These are phyloP conservation scores for Sphaerobolus stellatus DNA, from an alignment of 1,284 basidiomycete species.

Conservation along the genomic window DNA sequence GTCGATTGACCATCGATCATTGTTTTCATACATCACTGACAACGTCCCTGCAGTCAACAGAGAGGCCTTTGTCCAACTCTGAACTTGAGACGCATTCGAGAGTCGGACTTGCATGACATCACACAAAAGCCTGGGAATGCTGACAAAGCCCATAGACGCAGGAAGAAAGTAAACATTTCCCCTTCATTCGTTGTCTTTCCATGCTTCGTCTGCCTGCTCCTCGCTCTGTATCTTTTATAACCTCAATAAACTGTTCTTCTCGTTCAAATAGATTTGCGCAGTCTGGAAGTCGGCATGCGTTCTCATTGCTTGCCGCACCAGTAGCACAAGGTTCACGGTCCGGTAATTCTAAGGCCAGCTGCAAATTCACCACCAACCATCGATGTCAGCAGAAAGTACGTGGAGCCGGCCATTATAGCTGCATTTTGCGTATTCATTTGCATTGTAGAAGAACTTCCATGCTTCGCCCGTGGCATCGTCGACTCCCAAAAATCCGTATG, in stretches of 20 bases:
- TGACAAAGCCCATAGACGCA: no score
- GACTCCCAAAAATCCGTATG: slow-evolving; percentile 84
- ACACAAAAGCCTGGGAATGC: no score
- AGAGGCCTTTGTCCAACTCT: no score
- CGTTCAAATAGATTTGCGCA: not conserved
- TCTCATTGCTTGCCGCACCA: not conserved
- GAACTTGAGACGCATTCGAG: no score
- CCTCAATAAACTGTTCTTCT: not conserved
- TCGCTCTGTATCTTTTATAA: slow-evolving; percentile 1
- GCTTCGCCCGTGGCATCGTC: slow-evolving; percentile 55
- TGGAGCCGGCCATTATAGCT: not conserved
- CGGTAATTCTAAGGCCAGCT: not conserved
- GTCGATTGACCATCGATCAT: no score
- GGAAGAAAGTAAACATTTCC: no score
- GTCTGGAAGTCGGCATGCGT: not conserved
- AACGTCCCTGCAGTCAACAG: no score
- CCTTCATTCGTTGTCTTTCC: no score
- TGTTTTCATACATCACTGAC: no score
- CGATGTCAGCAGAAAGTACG: slow-evolving; percentile 5
- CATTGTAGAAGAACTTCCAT: slow-evolving; percentile 74
- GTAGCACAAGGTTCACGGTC: not conserved
- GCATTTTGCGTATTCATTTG: not conserved
- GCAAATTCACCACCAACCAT: no score
- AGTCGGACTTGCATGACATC: no score
- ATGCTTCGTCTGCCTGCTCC: slow-evolving; percentile 6